Evolutionary conservation across 106 monocot species (phyloP), one percentile per base, ranked within the genome.

Genomic region (Triglochin maritima): DNA sequence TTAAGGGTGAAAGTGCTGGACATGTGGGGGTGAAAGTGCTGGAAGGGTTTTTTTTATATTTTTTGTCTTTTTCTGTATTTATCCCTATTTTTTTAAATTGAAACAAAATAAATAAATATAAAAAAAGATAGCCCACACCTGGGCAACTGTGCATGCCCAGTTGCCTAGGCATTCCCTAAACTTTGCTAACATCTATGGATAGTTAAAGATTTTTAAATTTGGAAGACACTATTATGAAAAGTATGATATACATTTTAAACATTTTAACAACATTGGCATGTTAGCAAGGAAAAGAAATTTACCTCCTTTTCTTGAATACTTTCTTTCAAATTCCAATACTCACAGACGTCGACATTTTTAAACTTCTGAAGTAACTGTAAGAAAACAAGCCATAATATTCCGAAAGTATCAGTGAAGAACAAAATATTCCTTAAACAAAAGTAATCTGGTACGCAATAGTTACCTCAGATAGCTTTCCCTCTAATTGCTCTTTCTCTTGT

Each of bases 401-500:
- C 47, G 15, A 15, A 4, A 15, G 29, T 55, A 59, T 17, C 4
- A 41, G 68, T 12, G 13, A 57, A 48, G 64, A 29, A 29, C 29
- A 29, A 29, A 29, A 29, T 29, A 29, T 29, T 29, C 29, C 29
- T 29, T 1, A 13, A 62, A 56, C 4, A 29, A 4, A 50, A 59
- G 12, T n/a, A 59, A 46, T 16, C n/a, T 59, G 44, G n/a, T 58
- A 70, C 10, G 6, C 6, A 61, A 10, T 63, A 74, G 6, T 29
- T 81, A 90, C 95, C 90, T 96, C 90, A 59, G 47, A 57, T 41
- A 90, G 70, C 73, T 74, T 83, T 46, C 66, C 74, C 65, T 86
- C 82, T 6, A 98, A 72, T 57, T 69, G 63, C 29, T 59, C 67
- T 62, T 77, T 86, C 72, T 86, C 96, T 16, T 68, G 52, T 50